Conservation (phyloP, 768 basidiomycete genomes). For the Podaxis sp. region DNA sequence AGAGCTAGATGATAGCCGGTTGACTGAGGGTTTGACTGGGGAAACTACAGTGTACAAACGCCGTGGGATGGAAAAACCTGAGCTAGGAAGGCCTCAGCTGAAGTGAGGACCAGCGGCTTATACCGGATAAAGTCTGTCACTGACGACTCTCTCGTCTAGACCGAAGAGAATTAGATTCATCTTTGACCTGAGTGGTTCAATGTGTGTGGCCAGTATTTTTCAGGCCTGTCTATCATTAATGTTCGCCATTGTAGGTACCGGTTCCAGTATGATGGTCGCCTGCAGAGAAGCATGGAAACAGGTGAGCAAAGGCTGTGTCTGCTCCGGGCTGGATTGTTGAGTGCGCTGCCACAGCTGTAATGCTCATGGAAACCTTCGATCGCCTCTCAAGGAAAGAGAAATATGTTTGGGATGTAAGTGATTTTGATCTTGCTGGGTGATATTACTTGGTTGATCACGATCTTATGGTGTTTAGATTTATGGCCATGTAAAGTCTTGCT, state of each 20-base stretch:
- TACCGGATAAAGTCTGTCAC: neutral
- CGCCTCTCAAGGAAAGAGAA: conserved; percentile 64
- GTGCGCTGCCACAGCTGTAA: conserved; percentile 47
- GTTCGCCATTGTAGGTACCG: conserved; percentile 49
- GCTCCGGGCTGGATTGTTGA: neutral
- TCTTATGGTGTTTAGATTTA: conserved; percentile 43
- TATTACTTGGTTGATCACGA: neutral
- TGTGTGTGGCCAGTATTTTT: conserved; percentile 47
- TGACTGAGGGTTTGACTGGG: conserved; percentile 68
- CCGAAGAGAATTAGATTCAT: conserved; percentile 69
- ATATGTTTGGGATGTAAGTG: conserved; percentile 74
- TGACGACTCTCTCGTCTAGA: conserved; percentile 28
- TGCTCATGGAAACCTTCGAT: conserved; percentile 74
- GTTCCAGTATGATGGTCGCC: conserved; percentile 70
- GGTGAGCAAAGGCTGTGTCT: conserved; percentile 33
- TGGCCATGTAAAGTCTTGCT: conserved; percentile 50
- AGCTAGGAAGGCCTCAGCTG: conserved; percentile 64
- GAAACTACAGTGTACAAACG: conserved; percentile 72
- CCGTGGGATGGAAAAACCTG: conserved; percentile 68
- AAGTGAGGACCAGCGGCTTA: conserved; percentile 41
- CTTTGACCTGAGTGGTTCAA: conserved; percentile 70
- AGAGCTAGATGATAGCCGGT: conserved; percentile 63
- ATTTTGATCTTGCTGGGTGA: neutral
- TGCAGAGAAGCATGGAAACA: conserved; percentile 64
- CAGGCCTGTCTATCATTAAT: neutral